Evolutionary conservation across 164 flowering plant species (phyloP).

Genomic region (Akebia trifoliata): DNA sequence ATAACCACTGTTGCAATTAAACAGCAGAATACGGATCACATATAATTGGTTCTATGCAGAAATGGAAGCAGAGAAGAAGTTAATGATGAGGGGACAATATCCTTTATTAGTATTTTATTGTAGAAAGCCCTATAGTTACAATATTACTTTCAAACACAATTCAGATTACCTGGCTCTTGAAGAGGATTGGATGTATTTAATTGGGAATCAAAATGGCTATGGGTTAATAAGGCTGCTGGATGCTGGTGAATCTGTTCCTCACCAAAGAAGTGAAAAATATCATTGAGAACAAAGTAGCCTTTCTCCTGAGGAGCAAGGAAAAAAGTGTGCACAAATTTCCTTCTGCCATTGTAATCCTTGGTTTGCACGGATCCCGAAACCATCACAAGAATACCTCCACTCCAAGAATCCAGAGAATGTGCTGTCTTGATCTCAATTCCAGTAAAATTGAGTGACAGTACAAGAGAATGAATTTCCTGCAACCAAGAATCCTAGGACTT

Average conservation of each 20-base stretch:
- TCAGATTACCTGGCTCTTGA: conserved; percentile 57
- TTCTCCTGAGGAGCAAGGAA: conserved; percentile 98
- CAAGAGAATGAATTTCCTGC: conserved; percentile 80
- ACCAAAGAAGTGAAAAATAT: conserved; percentile 73
- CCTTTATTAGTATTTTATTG: no score
- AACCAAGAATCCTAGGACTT: conserved; percentile 13
- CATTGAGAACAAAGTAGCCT: conserved; percentile 89
- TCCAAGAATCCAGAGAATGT: conserved; percentile 77
- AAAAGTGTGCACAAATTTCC: conserved; percentile 74
- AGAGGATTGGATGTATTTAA: conserved; percentile 32
- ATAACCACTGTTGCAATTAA: no score
- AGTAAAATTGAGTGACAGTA: conserved; percentile 57
- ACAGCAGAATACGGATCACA: no score
- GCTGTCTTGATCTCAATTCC: conserved; percentile 69
- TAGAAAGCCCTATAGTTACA: no score
- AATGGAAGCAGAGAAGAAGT: no score
- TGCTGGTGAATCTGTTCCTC: conserved; percentile 56
- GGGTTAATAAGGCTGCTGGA: conserved; percentile 41
- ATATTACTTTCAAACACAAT: no score
- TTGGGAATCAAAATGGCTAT: conserved; percentile 38
- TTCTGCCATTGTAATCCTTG: conserved; percentile 41
- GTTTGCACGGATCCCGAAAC: conserved; percentile 69
- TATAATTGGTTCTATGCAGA: no score
- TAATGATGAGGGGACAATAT: no score
- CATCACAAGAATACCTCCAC: conserved; percentile 78